Evolutionary conservation across 148 eudicot genomes (phyloP), one percentile per base, ranked within the genome.

Genomic region (Hydrangea macrophylla): DNA sequence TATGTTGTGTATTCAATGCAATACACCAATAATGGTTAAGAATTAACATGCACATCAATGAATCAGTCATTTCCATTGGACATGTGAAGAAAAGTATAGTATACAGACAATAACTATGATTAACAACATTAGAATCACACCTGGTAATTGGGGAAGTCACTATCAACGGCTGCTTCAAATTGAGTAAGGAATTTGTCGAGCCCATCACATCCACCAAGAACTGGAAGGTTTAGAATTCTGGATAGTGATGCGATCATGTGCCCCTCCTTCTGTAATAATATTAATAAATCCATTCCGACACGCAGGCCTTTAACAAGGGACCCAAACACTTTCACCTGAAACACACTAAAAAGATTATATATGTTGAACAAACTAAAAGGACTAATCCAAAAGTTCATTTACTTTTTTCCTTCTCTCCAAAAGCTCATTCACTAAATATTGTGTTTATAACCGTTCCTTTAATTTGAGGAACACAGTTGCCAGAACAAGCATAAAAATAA

Each of bases 91-190:
- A 36, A 37, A 25, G 13, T 55, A 51, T 35, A 0, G 12, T 37
- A 20, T 44, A 17, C 24, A 9, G 11, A 24, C 23, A 28, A 17
- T 9, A 28, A 58, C 17, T n/a, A n/a, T 23, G 17, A 25, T 6
- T 18, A 6, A 69, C 18, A 32, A 25, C 22, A 24, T 33, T 0
- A 79, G 60, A 51, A 64, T 25, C 67, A 70, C 31, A 94, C 99
- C 99, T 91, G 97, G 73, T 86, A 85, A 72, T 80, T 83, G 30
- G 97, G 96, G 71, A 94, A 94, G 68, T 91, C 97, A 63, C 99
- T 94, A 58, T 91, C 93, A 55, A 94, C 72, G 68, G 99, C 93
- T 60, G 97, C 96, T 84, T 94, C 96, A 67, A 94, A 87, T 70
- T 94, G 97, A 31, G 69, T 25, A 57, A 94, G 99, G 74, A 82